phyloP scores from a whole-genome alignment of 208 protist genomes.

The Crithidia thermophila region DNA sequence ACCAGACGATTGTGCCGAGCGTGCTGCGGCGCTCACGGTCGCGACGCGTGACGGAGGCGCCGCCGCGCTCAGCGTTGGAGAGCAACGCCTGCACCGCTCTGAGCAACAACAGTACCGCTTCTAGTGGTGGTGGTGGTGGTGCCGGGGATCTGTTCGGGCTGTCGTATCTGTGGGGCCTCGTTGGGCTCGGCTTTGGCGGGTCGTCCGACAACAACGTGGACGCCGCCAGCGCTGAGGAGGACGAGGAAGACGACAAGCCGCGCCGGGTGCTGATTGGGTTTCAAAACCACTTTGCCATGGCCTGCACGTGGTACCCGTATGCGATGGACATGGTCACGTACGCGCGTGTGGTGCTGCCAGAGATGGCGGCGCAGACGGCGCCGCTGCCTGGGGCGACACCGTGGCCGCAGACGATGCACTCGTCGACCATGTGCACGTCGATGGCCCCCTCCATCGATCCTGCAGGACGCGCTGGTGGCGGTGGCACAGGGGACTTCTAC shows the following conservation, averaged over 20 bases:
- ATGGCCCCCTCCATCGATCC: background rate
- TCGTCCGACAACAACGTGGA: background rate
- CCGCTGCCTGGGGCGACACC: conserved; percentile 17
- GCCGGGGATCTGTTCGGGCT: conserved; percentile 16
- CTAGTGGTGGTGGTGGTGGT: background rate
- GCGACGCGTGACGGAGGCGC: conserved; percentile 7
- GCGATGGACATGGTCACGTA: conserved; percentile 28
- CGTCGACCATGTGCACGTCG: conserved; percentile 13
- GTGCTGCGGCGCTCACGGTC: conserved; percentile 18
- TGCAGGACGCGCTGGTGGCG: too few relatives aligned
- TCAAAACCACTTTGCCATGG: conserved; percentile 25
- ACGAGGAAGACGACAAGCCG: background rate
- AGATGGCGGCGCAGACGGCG: conserved; percentile 22
- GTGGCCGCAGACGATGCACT: conserved; percentile 35
- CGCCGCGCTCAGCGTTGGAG: background rate
- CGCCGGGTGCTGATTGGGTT: conserved; percentile 39
- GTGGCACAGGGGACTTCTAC: too few relatives aligned
- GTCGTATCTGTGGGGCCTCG: conserved; percentile 23
- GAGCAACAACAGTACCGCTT: background rate
- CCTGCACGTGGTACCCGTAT: conserved; percentile 28
- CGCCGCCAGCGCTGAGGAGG: background rate
- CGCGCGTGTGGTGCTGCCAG: conserved; percentile 17
- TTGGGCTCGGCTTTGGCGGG: conserved; percentile 14
- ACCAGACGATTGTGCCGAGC: conserved; percentile 21
- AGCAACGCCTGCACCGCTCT: background rate